These are phyloP conservation scores for Jatropha multifida DNA, from an alignment of 441 rosid species.

Conservation along the genomic window DNA sequence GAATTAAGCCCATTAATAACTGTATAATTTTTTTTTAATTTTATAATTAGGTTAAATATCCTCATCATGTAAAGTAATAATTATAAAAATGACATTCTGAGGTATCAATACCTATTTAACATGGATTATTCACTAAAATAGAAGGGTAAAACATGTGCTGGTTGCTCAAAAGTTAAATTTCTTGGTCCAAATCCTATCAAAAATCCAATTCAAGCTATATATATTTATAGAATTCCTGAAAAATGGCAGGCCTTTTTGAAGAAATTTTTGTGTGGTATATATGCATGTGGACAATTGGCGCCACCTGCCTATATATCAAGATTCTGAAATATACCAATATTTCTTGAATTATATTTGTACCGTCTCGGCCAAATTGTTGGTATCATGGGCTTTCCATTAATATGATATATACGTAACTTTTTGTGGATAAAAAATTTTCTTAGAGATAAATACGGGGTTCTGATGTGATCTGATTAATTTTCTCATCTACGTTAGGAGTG, in stretches of 20 bases:
- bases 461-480: neutral
- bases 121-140: conserved; percentile 21
- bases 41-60: no score
- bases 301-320: neutral
- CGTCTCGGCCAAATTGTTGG: conserved; percentile 13
- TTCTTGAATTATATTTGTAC: neutral
- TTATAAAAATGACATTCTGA: neutral
- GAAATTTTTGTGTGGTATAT: neutral
- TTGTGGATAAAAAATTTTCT: neutral
- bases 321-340: neutral
- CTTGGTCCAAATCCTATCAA: conserved; percentile 1
- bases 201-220: neutral
- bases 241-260: conserved; percentile 7
- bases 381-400: conserved; percentile 8
- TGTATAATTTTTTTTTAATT: no score
- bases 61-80: neutral
- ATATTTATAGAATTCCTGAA: neutral
- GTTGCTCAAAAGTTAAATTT: neutral
- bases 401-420: neutral
- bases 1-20: no score
- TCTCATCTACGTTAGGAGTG: no score
- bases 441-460: neutral
- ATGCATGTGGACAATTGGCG: neutral
- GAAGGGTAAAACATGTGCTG: conserved; percentile 14
- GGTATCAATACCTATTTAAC: neutral